Evolutionary conservation across 495 filamentous ascomycete genomes (phyloP).

Genomic region (Aspergillus conjunctus): DNA sequence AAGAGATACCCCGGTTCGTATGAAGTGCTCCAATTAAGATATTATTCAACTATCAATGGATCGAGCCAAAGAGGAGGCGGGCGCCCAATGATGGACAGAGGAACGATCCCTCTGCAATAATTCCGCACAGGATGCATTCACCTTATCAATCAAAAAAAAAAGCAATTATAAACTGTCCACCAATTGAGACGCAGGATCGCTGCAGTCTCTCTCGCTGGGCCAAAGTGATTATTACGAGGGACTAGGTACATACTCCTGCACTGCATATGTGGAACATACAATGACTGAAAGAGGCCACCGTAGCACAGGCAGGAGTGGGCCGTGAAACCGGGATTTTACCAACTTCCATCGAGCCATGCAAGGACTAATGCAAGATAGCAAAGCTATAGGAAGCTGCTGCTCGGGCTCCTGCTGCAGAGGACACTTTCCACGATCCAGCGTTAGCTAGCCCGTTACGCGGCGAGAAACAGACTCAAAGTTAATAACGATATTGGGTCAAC

Average conservation of each 20-base stretch:
- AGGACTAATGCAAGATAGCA: slow-evolving; percentile 35
- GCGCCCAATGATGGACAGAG: not conserved
- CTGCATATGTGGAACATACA: slow-evolving; percentile 17
- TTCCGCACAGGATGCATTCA: slow-evolving; percentile 17
- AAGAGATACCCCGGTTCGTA: not conserved
- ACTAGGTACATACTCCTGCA: too few relatives aligned
- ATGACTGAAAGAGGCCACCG: slow-evolving; percentile 12
- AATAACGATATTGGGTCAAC: slow-evolving; percentile 28
- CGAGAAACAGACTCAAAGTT: slow-evolving; percentile 24
- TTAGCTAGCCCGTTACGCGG: slow-evolving; percentile 15
- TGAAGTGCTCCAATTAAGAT: not conserved
- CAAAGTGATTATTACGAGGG: slow-evolving; percentile 15
- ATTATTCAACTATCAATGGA: not conserved
- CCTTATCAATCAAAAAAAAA: slow-evolving; percentile 23
- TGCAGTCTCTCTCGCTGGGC: slow-evolving; percentile 12
- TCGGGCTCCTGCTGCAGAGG: slow-evolving; percentile 29
- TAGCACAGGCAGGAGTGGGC: slow-evolving; percentile 22
- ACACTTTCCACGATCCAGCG: slow-evolving; percentile 25
- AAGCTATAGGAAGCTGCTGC: slow-evolving; percentile 26
- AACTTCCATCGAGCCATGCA: slow-evolving; percentile 26
- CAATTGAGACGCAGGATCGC: slow-evolving; percentile 13
- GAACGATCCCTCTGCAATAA: slow-evolving; percentile 14
- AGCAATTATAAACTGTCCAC: slow-evolving; percentile 16
- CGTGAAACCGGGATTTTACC: slow-evolving; percentile 25
- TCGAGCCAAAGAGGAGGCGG: not conserved